These are phyloP conservation scores for Pseudogymnoascus sp. DNA, from an alignment of 2,329 filamentous ascomycete species.

Conservation along the genomic window DNA sequence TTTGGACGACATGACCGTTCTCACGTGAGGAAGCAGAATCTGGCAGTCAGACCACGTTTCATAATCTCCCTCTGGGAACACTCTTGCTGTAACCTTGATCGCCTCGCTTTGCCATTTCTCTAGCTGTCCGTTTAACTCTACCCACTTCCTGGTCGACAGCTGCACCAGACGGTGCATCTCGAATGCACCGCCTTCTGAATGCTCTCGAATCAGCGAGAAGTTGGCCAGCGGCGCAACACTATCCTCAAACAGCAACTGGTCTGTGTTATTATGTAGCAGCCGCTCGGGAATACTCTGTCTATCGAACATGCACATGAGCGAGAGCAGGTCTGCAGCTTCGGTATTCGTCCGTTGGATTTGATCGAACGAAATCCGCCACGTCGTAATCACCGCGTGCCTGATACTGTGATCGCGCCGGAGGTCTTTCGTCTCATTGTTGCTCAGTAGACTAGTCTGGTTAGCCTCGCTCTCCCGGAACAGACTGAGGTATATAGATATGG, in stretches of 20 bases:
- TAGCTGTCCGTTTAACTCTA: neutral
- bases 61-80: neutral
- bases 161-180: conserved; percentile 15
- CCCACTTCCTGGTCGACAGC: conserved; percentile 14
- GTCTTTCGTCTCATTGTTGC: neutral
- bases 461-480: neutral
- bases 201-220: conserved; percentile 7
- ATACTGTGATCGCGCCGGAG: neutral
- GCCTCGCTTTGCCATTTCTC: neutral
- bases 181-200: neutral
- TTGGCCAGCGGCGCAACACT: neutral
- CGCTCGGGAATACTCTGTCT: conserved; percentile 10
- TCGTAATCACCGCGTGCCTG: neutral
- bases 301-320: conserved; percentile 9
- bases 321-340: neutral
- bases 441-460: neutral
- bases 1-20: neutral
- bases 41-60: conserved; percentile 7
- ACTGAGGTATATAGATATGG: conserved; percentile 2
- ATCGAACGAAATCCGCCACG: conserved; percentile 12
- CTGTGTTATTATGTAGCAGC: neutral
- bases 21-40: conserved; percentile 1
- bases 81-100: neutral
- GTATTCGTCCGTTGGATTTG: neutral
- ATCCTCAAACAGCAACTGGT: neutral